These are phyloP conservation scores for Russula earlei DNA, from an alignment of 768 basidiomycete species.

Conservation along the genomic window DNA sequence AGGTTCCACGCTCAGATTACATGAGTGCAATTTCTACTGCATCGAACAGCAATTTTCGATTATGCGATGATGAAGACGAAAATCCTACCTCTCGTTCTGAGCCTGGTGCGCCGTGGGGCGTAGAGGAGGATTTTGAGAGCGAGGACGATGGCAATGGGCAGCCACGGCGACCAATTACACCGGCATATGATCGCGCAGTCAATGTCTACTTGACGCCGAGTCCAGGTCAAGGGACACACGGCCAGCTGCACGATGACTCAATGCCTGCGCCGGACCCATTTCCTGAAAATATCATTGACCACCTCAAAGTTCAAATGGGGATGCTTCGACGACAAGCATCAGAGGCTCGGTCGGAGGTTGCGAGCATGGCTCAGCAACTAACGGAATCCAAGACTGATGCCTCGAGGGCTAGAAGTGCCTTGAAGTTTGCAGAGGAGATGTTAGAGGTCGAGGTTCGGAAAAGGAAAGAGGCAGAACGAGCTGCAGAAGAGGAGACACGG, in stretches of 20 bases:
- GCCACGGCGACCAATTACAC: conserved; percentile 5
- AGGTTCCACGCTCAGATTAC: conserved; percentile 6
- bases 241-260: neutral
- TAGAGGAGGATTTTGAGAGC: conserved; percentile 48
- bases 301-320: conserved; percentile 56
- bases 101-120: conserved; percentile 19
- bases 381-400: conserved; percentile 54
- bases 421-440: conserved; percentile 46
- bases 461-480: conserved; percentile 49
- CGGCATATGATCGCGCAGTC: conserved; percentile 12
- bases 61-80: conserved; percentile 31
- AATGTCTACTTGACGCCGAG: neutral
- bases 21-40: conserved; percentile 21
- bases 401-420: conserved; percentile 42
- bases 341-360: conserved; percentile 55
- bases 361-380: conserved; percentile 63
- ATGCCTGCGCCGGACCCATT: conserved; percentile 4
- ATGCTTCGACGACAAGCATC: conserved; percentile 56
- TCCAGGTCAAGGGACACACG: conserved; percentile 1
- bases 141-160: conserved; percentile 41
- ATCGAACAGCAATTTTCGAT: conserved; percentile 19
- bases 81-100: conserved; percentile 24
- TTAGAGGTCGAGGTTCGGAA: conserved; percentile 52
- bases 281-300: conserved; percentile 40
- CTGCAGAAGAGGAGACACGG: conserved; percentile 39